phyloP scores from a whole-genome alignment of 768 basidiomycete genomes.

The Rhodocollybia butyracea region DNA sequence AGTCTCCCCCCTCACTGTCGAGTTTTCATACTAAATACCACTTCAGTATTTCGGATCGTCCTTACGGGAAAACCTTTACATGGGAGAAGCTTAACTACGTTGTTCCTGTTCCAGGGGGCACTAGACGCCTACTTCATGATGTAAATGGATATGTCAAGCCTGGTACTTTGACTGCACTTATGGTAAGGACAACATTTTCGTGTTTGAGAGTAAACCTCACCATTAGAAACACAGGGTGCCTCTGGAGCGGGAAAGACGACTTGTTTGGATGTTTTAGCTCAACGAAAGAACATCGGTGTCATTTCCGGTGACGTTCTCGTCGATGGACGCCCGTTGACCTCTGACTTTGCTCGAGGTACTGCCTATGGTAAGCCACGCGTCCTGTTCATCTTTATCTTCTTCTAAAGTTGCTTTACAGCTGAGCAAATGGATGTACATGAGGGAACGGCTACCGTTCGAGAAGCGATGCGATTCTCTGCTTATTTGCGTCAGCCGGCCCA shows the following conservation, averaged over 20 bases:
- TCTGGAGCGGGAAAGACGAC: constrained; percentile 76
- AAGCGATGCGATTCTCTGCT: constrained; percentile 83
- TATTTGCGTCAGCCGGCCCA: constrained; percentile 75
- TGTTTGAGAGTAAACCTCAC: no score
- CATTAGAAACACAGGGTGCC: no score
- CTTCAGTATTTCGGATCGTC: constrained; percentile 3
- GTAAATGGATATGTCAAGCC: constrained; percentile 82
- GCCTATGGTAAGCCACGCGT: constrained; percentile 72
- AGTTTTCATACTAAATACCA: not conserved
- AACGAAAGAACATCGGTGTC: constrained; percentile 69
- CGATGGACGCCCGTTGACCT: constrained; percentile 57
- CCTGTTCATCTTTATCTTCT: constrained; percentile 20
- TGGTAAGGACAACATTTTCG: no score
- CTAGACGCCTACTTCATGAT: constrained; percentile 63
- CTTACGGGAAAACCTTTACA: constrained; percentile 63
- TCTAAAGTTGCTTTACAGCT: constrained; percentile 32
- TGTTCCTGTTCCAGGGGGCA: constrained; percentile 65
- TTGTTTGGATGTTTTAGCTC: constrained; percentile 70
- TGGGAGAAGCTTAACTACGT: constrained; percentile 80
- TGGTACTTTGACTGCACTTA: constrained; percentile 83
- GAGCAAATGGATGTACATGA: constrained; percentile 90
- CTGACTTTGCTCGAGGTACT: constrained; percentile 58
- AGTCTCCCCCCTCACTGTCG: not conserved
- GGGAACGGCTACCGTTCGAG: constrained; percentile 75
- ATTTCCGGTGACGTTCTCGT: constrained; percentile 63